A percentile compares a stretch with the other conserved stretches of the same genome.
Evolutionary conservation across 2,329 filamentous ascomycete genomes (phyloP).

Genomic region (Bisporella sp.): DNA sequence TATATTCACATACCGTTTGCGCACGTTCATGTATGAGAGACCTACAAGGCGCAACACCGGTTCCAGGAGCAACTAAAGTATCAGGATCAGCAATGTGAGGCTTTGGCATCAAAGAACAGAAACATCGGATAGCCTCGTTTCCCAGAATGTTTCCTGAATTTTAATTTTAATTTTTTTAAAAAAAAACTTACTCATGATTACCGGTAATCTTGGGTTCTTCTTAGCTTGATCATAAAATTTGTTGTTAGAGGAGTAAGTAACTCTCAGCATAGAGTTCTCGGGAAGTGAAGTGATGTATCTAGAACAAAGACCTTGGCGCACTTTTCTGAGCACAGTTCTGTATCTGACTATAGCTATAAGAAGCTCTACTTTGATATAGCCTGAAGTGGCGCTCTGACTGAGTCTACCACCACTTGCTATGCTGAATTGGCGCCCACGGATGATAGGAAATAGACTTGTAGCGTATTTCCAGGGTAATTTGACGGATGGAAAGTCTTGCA

Average conservation of each 20-base stretch:
- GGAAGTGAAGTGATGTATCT: slow-evolving; percentile 68
- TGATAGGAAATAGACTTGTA: slow-evolving; percentile 67
- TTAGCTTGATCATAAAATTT: slow-evolving; percentile 38
- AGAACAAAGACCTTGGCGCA: slow-evolving; percentile 83
- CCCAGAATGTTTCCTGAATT: too few species aligned
- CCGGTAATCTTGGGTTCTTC: slow-evolving; percentile 36
- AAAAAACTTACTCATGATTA: slow-evolving; percentile 48
- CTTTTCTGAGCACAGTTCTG: slow-evolving; percentile 75
- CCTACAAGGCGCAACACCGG: slow-evolving; percentile 79
- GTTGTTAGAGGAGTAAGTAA: slow-evolving; percentile 49
- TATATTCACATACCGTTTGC: too few species aligned
- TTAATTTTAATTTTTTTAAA: too few species aligned
- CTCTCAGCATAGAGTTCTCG: slow-evolving; percentile 46
- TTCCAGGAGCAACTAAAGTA: slow-evolving; percentile 62
- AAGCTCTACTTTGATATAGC: slow-evolving; percentile 54
- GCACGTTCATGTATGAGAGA: slow-evolving; percentile 72
- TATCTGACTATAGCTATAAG: slow-evolving; percentile 88
- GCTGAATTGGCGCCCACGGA: slow-evolving; percentile 90
- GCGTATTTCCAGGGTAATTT: slow-evolving; percentile 70
- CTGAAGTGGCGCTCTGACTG: slow-evolving; percentile 2
- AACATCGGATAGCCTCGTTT: too few species aligned
- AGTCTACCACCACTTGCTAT: slow-evolving; percentile 66
- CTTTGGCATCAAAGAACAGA: too few species aligned
- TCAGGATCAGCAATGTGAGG: too few species aligned
- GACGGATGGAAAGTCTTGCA: slow-evolving; percentile 83